phyloP scores from a whole-genome alignment of 2,329 filamentous ascomycete genomes.

The Aspergillus puulaauensis region DNA sequence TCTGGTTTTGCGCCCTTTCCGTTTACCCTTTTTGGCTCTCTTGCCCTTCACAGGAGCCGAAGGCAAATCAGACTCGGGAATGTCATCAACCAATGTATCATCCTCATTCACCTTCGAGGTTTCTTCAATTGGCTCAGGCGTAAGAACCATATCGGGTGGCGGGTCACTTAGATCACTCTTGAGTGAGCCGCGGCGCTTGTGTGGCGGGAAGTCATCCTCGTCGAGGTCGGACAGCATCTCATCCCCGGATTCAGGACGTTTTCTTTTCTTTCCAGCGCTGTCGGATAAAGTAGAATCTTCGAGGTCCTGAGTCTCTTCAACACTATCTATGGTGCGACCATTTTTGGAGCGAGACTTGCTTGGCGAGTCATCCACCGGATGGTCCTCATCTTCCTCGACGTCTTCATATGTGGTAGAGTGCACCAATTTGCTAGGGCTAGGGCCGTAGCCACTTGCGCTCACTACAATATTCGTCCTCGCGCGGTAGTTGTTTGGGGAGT shows the following conservation, averaged over 20 bases:
- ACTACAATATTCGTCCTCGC: conserved; percentile 61
- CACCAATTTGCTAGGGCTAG: conserved; percentile 75
- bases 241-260: conserved; percentile 37
- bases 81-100: conserved; percentile 32
- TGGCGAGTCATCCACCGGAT: conserved; percentile 40
- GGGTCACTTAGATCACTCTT: conserved; percentile 39
- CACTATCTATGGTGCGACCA: conserved; percentile 26
- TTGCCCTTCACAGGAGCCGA: conserved; percentile 33
- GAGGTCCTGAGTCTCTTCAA: conserved; percentile 23
- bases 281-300: conserved; percentile 32
- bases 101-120: conserved; percentile 29
- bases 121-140: conserved; percentile 38
- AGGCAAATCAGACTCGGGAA: conserved; percentile 32
- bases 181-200: conserved; percentile 43
- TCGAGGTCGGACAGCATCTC: conserved; percentile 35
- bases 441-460: conserved; percentile 59
- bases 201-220: conserved; percentile 42
- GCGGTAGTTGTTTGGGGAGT: conserved; percentile 72
- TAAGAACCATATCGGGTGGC: conserved; percentile 31
- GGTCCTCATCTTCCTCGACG: conserved; percentile 53
- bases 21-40: conserved; percentile 48
- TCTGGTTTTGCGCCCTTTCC: conserved; percentile 44
- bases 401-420: conserved; percentile 52
- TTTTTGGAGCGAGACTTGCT: conserved; percentile 39
- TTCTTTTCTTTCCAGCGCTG: conserved; percentile 40